These are phyloP conservation scores for Chrysanthemum makinoi DNA, from an alignment of 129 eudicot species.

Conservation along the genomic window DNA sequence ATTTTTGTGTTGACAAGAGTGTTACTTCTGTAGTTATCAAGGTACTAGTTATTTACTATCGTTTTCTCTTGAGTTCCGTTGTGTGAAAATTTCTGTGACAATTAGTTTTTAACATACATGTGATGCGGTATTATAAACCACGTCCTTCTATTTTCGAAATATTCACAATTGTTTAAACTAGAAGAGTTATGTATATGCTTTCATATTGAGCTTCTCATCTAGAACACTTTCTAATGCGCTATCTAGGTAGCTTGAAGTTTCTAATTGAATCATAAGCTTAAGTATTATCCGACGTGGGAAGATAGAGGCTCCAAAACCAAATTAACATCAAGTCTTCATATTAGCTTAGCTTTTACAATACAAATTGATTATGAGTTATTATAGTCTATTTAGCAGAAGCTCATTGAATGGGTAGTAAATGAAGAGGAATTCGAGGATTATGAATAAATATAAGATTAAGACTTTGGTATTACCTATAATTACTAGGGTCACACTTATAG, in stretches of 20 bases:
- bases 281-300: background rate
- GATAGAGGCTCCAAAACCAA: background rate
- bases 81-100: background rate
- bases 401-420: too few species aligned
- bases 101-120: slow-evolving; percentile 1
- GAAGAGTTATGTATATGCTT: slow-evolving; percentile 4
- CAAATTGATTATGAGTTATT: too few species aligned
- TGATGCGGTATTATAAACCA: background rate
- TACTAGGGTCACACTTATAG: too few species aligned
- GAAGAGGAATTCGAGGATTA: too few species aligned
- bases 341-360: too few species aligned
- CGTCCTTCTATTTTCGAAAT: background rate
- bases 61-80: slow-evolving; percentile 1
- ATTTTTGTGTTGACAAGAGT: slow-evolving; percentile 88
- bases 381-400: too few species aligned
- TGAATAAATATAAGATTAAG: too few species aligned
- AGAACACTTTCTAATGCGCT: background rate
- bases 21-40: slow-evolving; percentile 97
- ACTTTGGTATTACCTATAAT: too few species aligned
- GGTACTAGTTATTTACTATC: slow-evolving; percentile 43
- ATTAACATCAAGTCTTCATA: too few species aligned
- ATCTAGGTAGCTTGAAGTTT: slow-evolving; percentile 13
- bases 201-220: slow-evolving; percentile 9
- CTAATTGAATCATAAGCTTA: background rate
- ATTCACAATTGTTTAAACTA: background rate